These are phyloP conservation scores for Vinca major DNA, from an alignment of 305 asterid genomes.

Conservation along the genomic window DNA sequence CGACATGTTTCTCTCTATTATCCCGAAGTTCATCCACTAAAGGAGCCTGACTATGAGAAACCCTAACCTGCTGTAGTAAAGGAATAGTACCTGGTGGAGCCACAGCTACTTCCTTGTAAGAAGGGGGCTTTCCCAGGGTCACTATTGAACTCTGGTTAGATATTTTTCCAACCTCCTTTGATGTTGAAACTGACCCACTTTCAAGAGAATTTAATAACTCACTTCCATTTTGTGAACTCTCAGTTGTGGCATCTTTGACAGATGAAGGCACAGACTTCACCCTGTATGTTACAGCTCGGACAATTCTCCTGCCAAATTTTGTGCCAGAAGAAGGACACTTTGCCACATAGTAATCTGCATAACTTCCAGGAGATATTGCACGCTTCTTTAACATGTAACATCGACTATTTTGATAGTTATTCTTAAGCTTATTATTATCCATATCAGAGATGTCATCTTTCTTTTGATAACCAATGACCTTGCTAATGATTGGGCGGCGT, in stretches of 20 bases:
- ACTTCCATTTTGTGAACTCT: conserved; percentile 36
- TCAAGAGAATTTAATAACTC: conserved; percentile 39
- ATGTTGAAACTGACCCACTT: conserved; percentile 34
- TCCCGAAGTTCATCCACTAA: conserved; percentile 26
- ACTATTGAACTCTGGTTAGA: conserved; percentile 65
- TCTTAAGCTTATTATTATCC: conserved; percentile 49
- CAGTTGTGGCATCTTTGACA: conserved; percentile 35
- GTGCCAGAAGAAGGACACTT: conserved; percentile 55
- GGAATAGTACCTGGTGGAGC: conserved; percentile 95
- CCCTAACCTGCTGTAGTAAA: conserved; percentile 49
- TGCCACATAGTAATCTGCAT: conserved; percentile 71
- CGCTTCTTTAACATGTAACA: conserved; percentile 63
- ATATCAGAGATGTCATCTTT: conserved; percentile 57
- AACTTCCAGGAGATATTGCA: conserved; percentile 53
- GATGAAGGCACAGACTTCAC: conserved; percentile 69
- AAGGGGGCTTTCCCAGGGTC: conserved; percentile 85
- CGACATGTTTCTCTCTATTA: conserved; percentile 34
- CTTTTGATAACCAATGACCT: conserved; percentile 58
- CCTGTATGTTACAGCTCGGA: conserved; percentile 77
- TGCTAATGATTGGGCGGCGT: conserved; percentile 50
- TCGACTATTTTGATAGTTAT: conserved; percentile 56
- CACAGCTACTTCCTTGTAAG: conserved; percentile 95
- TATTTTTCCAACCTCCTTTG: conserved; percentile 40
- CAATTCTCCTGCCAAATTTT: conserved; percentile 67
- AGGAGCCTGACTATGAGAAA: conserved; percentile 37